A percentile compares a stretch with the other conserved stretches of the same genome.
Conservation (phyloP, 257 asterid genomes). For the Plantago major region DNA sequence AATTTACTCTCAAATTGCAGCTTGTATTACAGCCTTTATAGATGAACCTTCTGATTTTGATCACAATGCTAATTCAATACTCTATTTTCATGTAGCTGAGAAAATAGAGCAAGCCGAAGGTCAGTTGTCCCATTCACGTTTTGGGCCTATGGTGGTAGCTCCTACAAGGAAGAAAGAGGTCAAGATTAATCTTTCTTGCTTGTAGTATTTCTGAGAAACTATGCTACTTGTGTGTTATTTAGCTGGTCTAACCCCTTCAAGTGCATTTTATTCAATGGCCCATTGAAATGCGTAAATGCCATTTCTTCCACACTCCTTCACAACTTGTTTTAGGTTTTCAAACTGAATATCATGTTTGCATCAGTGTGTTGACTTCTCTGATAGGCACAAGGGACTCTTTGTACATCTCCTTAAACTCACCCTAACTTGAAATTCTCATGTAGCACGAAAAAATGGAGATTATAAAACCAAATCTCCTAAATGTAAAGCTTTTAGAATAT, state of each 20-base stretch:
- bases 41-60: neutral
- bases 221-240: constrained; percentile 5
- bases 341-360: no score
- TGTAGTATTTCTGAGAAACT: neutral
- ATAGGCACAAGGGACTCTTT: no score
- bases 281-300: neutral
- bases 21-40: no score
- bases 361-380: no score
- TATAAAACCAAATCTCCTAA: no score
- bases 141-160: constrained; percentile 63
- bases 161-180: constrained; percentile 95
- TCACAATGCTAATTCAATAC: constrained; percentile 12
- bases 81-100: constrained; percentile 59
- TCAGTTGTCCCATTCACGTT: constrained; percentile 84
- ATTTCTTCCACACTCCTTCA: no score
- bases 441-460: no score
- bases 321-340: no score
- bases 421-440: no score
- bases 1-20: neutral
- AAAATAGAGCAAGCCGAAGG: constrained; percentile 97
- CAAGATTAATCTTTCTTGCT: constrained; percentile 18
- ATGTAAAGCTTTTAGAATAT: no score
- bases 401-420: no score
- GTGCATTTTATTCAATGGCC: neutral
- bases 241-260: neutral